Evolutionary conservation across 805 yeast genomes (phyloP), one percentile per base, ranked within the genome.

Genomic region (Monosporozyma siamensis): DNA sequence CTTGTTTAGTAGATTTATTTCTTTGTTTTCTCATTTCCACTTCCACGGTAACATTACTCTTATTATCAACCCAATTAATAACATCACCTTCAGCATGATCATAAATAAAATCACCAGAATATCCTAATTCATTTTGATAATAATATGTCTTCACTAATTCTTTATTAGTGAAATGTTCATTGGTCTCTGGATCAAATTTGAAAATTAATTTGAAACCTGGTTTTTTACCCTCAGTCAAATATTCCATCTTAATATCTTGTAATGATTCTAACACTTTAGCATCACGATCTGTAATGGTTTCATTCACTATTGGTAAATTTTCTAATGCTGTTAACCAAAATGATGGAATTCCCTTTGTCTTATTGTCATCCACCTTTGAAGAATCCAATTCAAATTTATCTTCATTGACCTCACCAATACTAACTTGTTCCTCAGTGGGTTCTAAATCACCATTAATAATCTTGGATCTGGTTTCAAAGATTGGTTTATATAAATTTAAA

Each of bases 311-410:
- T 23, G 79, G 77, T 53, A 92, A 70, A 67, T 89, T 92, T 63
- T 83, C 90, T 65, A 92, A 70, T 5, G 97, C 95, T 15, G 97
- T 92, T 55, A 90, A 73, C 98, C 98, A 92, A 72, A 92, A 92
- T 39, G 83, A 79, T 44, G 98, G 97, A 52, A 92, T 77, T 49
- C 98, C 98, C 48, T 70, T 71, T 15, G 63, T 67, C 8, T 61
- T 68, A 3, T 65, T 72, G 9, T 64, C 67, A 15, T 61, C 70
- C 6, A 64, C 70, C 35, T 67, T 75, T 4, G 65, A 73, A 3
- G 61, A 66, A 11, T 65, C 68, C 9, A 63, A 72, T 8, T 66
- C 72, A 1, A 61, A 67, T 0, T 63, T 70, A 5, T 54, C 64
- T 17, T 65, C 79, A 48, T 83, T 69, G 43, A 74, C 75, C 61